Evolutionary conservation across 1,139 yeast genomes (phyloP), one percentile per base, ranked within the genome.

Genomic region (Candida freyschussii): DNA sequence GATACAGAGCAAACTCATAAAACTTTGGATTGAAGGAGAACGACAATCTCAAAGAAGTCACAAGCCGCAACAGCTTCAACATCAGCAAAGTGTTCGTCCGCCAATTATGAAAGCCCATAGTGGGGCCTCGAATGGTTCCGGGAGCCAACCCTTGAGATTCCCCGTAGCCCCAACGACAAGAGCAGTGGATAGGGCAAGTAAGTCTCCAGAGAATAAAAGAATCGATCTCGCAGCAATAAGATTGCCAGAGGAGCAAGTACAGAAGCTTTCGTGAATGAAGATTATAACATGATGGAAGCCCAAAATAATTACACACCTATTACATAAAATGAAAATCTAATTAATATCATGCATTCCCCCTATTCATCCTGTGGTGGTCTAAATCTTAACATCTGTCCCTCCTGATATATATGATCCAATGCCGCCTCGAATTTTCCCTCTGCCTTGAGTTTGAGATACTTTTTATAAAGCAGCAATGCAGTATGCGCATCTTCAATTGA

Each of bases 401-500:
- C 95, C 19, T 69, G 64, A 52, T 89, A 89, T 10, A 93, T 70
- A 28, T 71, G 68, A 30, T 78, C 72, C 49, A 91, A 65, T 1
- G 75, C 69, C 7, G 58, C 59, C 26, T 82, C 85, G 41, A 89
- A 72, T 18, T 64, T 67, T 0, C 84, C 91, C 0, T 60, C 57
- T 4, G 64, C 67, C 36, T 65, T 63, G 44, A 89, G 65, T 45
- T 78, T 78, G 48, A 73, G 60, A 50, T 84, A 89, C 52, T 75
- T 78, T 45, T 76, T 75, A 60, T 84, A 93, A 27, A 93, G 63
- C 32, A 75, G 59, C 45, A 93, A 67, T 0, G 99, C 98, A 10
- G 93, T 81, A 36, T 71, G 65, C 0, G 99, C 97, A 62, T 93
- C 99, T 53, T 93, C 98, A 28, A 91, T 86, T 1, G 97, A 89